These are phyloP conservation scores for Ophiocordyceps camponoti-floridani DNA, from an alignment of 2,329 filamentous ascomycete species.

Conservation along the genomic window DNA sequence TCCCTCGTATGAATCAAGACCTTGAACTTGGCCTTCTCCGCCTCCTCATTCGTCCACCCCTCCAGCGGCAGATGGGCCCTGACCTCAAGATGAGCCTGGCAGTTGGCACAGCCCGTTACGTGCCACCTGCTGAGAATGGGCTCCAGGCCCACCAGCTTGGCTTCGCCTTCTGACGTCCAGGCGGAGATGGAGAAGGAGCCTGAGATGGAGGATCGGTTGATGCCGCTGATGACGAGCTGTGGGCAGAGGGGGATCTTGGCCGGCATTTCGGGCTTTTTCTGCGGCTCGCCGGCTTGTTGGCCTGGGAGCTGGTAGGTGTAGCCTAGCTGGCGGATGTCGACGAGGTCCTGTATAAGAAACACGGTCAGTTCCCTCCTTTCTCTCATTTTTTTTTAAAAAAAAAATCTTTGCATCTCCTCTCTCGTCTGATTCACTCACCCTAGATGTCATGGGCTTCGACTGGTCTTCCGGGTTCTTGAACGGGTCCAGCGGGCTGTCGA, in stretches of 20 bases:
- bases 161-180: background rate
- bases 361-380: background rate
- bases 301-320: conserved; percentile 4
- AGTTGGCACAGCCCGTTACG: conserved; percentile 8
- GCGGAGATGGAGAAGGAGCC: conserved; percentile 9
- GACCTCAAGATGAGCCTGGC: conserved; percentile 7
- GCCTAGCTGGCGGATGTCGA: conserved; percentile 3
- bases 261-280: background rate
- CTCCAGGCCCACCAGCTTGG: conserved; percentile 3
- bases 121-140: conserved; percentile 9
- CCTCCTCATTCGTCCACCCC: background rate
- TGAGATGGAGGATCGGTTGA: conserved; percentile 6
- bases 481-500: conserved; percentile 5
- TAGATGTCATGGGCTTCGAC: background rate
- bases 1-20: background rate
- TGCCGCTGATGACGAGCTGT: conserved; percentile 3
- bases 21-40: background rate
- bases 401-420: too few species aligned
- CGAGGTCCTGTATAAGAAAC: conserved; percentile 1
- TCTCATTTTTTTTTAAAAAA: background rate
- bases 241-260: background rate
- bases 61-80: conserved; percentile 3
- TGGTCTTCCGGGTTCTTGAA: conserved; percentile 1
- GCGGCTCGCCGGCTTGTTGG: background rate
- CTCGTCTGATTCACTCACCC: background rate